phyloP scores from a whole-genome alignment of 2,329 filamentous ascomycete genomes.

The Alternaria solani region DNA sequence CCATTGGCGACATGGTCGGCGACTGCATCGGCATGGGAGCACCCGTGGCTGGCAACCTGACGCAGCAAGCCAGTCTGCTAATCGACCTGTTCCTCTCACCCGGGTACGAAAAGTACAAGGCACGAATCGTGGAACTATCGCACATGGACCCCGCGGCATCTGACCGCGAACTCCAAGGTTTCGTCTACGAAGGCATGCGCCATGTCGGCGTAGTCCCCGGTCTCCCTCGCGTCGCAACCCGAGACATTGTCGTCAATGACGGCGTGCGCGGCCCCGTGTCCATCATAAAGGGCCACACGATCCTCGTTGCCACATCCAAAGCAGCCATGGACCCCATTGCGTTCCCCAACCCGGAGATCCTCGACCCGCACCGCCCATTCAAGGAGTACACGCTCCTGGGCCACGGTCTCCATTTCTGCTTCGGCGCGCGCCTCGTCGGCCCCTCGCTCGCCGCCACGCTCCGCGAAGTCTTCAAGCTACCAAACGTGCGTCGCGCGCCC shows the following conservation, averaged over 20 bases:
- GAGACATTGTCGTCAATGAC: conserved; percentile 58
- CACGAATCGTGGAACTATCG: conserved; percentile 60
- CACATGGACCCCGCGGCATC: conserved; percentile 55
- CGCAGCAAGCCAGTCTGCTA: conserved; percentile 62
- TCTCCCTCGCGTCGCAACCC: conserved; percentile 60
- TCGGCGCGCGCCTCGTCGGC: conserved; percentile 42
- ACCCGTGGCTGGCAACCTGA: conserved; percentile 61
- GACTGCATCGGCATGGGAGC: conserved; percentile 61
- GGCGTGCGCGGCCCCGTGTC: conserved; percentile 57
- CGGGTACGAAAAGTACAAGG: conserved; percentile 61
- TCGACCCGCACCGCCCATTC: conserved; percentile 50
- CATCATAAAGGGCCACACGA: conserved; percentile 52
- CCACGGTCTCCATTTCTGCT: conserved; percentile 46
- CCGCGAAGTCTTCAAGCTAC: conserved; percentile 46
- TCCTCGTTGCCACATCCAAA: conserved; percentile 54
- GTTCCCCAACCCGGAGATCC: conserved; percentile 43
- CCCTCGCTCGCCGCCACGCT: conserved; percentile 41
- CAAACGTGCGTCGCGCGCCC: conserved; percentile 42
- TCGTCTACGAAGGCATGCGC: conserved; percentile 64
- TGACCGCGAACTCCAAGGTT: conserved; percentile 67
- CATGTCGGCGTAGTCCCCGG: conserved; percentile 62
- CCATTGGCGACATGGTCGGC: conserved; percentile 58
- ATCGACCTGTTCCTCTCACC: conserved; percentile 62
- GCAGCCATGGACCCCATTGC: conserved; percentile 45
- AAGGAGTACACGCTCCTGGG: conserved; percentile 45